Evolutionary conservation across 768 basidiomycete species (phyloP), one percentile per base, ranked within the genome.

Genomic region (Russula brevipes): DNA sequence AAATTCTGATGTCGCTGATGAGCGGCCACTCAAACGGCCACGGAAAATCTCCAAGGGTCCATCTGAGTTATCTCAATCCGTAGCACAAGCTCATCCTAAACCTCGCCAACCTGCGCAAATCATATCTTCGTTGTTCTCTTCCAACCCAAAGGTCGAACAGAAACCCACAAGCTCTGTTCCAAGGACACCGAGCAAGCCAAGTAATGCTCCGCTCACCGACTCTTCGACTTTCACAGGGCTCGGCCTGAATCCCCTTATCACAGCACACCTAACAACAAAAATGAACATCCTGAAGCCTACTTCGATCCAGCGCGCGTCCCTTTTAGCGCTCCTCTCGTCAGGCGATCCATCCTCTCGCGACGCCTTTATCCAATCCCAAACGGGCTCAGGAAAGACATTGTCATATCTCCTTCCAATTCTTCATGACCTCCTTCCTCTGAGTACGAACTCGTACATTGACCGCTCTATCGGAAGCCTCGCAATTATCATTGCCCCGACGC

Each of bases 381-480:
- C 96, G 9, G 96, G 96, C 59, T 98, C 95, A 0, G 96, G 96
- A 71, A 98, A 98, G 76, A 98, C 95, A 0, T 77, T 98, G 30
- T 84, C 94, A 3, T 98, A 91, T 77, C 83, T 98, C 30, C 84
- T 98, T 11, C 96, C 96, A 33, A 93, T 98, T 73, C 83, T 98
- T 49, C 92, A 98, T 66, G 94, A 96, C 73, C 87, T 98, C 57
- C 82, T 98, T 41, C 92, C 94, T 1, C 80, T 98, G 54, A 89
- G 91, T 60, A 84, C 86, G 12, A 81, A 86, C n/a, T 94, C 93
- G 4, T 96, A 91, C 70, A 96, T 98, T 68, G 94, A 96, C 74
- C 85, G 96, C 42, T 91, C 89, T 0, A 91, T 98, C 70, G 96
- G 96, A 33, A 98, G 96, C 2, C 81, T 98, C 19, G 94, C 95